Conservation (phyloP, 768 basidiomycete genomes). For the Myochromella boudieri region DNA sequence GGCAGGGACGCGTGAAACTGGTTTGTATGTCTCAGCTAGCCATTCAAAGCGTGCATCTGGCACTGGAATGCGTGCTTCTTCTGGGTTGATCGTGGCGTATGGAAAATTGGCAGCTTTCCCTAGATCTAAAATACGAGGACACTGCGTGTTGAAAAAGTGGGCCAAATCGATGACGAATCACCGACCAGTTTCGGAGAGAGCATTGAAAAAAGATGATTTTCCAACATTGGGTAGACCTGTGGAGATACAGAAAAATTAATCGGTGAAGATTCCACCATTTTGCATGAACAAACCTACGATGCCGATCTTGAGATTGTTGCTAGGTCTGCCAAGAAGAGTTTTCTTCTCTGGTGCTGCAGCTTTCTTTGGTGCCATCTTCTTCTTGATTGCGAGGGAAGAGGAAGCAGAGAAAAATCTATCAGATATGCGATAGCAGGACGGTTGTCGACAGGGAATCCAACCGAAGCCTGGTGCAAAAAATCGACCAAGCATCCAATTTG, state of each 20-base stretch:
- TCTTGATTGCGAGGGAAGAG: conserved; percentile 41
- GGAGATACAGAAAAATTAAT: conserved; percentile 10
- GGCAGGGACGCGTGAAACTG: conserved; percentile 83
- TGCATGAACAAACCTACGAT: conserved; percentile 81
- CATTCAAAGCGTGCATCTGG: conserved; percentile 94
- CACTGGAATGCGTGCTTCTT: conserved; percentile 94
- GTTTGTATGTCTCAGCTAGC: conserved; percentile 91
- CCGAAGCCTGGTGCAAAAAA: conserved; percentile 18
- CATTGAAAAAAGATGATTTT: conserved; percentile 99
- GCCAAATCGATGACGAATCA: conserved; percentile 12
- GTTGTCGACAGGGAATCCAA: conserved; percentile 15
- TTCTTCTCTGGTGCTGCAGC: conserved; percentile 78
- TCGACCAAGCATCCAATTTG: conserved; percentile 25
- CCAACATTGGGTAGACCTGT: conserved; percentile 94
- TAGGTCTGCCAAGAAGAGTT: conserved; percentile 81
- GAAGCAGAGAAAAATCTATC: conserved; percentile 36
- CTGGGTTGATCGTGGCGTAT: conserved; percentile 91
- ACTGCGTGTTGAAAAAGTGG: conserved; percentile 7
- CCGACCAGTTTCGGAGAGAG: conserved; percentile 85
- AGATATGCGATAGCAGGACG: conserved; percentile 4
- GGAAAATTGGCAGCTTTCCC: conserved; percentile 98
- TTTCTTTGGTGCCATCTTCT: conserved; percentile 92
- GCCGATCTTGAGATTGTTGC: conserved; percentile 98
- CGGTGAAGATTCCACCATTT: conserved; percentile 19
- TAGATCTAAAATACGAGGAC: conserved; percentile 50